phyloP scores from a whole-genome alignment of 176 grass and related monocot species.

The Tuctoria greenei region DNA sequence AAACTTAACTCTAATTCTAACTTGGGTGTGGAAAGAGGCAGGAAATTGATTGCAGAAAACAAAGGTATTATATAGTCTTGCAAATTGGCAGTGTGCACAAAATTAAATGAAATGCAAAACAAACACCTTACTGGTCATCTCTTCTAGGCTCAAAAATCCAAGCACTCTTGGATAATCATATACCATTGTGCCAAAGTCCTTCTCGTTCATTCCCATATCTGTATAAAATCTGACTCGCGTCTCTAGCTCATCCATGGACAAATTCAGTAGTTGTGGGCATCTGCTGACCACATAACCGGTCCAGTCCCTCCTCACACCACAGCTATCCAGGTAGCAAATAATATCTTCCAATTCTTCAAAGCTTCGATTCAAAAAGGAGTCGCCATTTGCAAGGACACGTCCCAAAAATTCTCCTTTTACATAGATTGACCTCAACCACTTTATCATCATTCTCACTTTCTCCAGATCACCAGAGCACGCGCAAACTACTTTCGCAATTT shows the following conservation, averaged over 20 bases:
- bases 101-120: slow-evolving; percentile 33
- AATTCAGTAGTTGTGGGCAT: slow-evolving; percentile 65
- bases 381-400: slow-evolving; percentile 60
- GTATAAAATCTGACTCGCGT: slow-evolving; percentile 70
- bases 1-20: neutral
- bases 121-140: slow-evolving; percentile 98
- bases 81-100: neutral
- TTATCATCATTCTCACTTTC: slow-evolving; percentile 55
- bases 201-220: slow-evolving; percentile 79
- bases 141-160: slow-evolving; percentile 80
- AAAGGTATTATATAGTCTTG: neutral
- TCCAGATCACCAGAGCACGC: slow-evolving; percentile 64
- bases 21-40: neutral
- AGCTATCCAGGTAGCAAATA: slow-evolving; percentile 53
- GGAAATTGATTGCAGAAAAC: slow-evolving; percentile 5
- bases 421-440: slow-evolving; percentile 83
- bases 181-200: slow-evolving; percentile 91
- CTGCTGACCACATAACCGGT: slow-evolving; percentile 71
- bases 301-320: slow-evolving; percentile 81
- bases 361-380: slow-evolving; percentile 44
- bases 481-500: slow-evolving; percentile 79
- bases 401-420: slow-evolving; percentile 82
- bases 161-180: slow-evolving; percentile 88
- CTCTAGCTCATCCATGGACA: slow-evolving; percentile 64
- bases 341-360: slow-evolving; percentile 71